Evolutionary conservation across 1,284 basidiomycete species (phyloP).

Genomic region (Fomitiporia mediterranea): DNA sequence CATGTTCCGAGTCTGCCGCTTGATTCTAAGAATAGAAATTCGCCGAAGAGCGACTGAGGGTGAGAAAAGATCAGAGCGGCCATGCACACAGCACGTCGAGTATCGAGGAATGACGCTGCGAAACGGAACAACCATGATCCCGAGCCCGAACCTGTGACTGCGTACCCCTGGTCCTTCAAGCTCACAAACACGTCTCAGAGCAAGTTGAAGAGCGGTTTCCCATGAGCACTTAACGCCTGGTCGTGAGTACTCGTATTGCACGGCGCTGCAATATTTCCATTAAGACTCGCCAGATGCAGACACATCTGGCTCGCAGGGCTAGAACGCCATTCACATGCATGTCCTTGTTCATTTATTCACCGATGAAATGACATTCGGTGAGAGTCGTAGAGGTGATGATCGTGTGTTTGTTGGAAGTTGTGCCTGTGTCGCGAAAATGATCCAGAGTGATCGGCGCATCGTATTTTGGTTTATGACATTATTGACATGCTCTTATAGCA

Average conservation of each 20-base stretch:
- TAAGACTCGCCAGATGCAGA: background rate
- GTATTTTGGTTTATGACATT: background rate
- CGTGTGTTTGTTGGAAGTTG: background rate
- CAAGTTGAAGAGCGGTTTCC: background rate
- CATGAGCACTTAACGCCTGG: background rate
- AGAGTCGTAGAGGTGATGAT: background rate
- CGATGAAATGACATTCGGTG: background rate
- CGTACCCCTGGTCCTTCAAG: background rate
- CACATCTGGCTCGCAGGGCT: too few species aligned
- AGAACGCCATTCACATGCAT: too few species aligned
- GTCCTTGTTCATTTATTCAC: background rate
- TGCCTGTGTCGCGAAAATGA: background rate
- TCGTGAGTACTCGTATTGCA: background rate
- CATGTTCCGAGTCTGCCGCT: background rate
- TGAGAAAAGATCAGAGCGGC: background rate
- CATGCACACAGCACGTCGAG: background rate
- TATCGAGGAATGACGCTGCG: too few species aligned
- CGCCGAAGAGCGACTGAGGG: background rate
- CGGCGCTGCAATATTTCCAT: background rate
- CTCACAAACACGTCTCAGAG: background rate
- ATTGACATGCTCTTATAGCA: background rate
- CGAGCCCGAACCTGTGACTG: too few species aligned
- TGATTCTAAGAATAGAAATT: background rate
- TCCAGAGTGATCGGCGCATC: background rate
- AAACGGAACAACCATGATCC: too few species aligned